Conservation (phyloP, 805 yeast genomes). For the Yarrowia osloensis region DNA sequence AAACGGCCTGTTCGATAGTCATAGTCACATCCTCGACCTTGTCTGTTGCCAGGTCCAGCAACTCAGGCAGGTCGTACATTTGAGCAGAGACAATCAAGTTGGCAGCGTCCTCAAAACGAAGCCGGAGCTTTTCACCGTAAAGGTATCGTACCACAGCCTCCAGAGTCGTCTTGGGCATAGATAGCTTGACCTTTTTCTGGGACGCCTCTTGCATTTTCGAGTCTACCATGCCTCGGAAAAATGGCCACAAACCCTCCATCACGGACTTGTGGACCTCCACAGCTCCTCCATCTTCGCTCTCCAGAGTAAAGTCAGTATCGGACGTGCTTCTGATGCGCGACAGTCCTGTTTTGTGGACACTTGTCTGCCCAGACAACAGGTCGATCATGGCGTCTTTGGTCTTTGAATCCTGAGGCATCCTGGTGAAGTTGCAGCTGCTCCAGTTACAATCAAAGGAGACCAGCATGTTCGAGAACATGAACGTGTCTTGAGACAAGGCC, state of each 20-base stretch:
- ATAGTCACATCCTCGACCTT: not conserved
- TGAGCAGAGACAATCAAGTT: not conserved
- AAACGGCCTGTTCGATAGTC: not conserved
- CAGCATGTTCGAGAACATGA: not conserved
- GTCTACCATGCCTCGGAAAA: not conserved
- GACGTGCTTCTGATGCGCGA: not conserved
- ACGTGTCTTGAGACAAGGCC: not conserved
- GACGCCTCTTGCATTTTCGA: not conserved
- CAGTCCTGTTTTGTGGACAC: not conserved
- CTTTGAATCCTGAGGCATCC: not conserved
- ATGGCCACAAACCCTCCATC: not conserved
- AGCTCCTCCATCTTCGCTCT: not conserved
- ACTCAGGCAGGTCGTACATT: not conserved
- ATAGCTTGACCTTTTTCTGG: not conserved
- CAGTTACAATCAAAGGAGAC: not conserved
- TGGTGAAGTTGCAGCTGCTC: not conserved
- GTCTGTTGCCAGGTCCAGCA: not conserved
- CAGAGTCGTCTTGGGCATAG: not conserved
- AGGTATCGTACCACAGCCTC: not conserved
- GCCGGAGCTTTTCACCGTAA: not conserved
- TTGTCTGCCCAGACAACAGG: not conserved
- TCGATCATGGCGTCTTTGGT: not conserved
- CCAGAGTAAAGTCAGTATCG: not conserved
- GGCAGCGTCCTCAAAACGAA: not conserved
- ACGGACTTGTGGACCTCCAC: not conserved